Percentiles rank a stretch among this genome's conserved stretches.
These are phyloP conservation scores for Planoprotostelium fungivorum DNA, from an alignment of 78 protist genomes.

Conservation along the genomic window DNA sequence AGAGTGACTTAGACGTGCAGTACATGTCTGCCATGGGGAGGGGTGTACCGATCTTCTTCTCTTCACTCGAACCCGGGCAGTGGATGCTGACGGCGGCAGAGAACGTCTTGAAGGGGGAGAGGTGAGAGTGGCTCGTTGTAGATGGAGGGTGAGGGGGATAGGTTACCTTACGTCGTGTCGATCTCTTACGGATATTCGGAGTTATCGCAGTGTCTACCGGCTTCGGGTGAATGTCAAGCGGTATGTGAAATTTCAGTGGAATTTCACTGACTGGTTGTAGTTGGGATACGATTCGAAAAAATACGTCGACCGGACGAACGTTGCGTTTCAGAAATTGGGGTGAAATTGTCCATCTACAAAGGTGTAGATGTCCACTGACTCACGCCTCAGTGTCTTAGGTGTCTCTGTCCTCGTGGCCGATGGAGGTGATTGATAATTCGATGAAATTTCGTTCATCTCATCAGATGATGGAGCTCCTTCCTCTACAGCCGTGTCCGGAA, in stretches of 20 bases:
- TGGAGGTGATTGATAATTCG: conserved; percentile 15
- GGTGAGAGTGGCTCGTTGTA: background rate
- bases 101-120: background rate
- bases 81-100: background rate
- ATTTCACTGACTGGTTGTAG: conserved; percentile 10
- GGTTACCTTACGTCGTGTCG: conserved; percentile 30
- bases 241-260: background rate
- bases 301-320: conserved; percentile 40
- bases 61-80: background rate
- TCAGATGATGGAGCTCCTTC: conserved; percentile 69
- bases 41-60: background rate
- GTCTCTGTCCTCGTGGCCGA: conserved; percentile 42
- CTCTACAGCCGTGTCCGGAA: conserved; percentile 31
- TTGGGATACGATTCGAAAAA: conserved; percentile 7
- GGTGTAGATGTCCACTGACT: no score
- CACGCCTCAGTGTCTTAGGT: conserved; percentile 54
- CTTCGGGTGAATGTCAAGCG: background rate
- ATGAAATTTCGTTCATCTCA: background rate
- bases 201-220: conserved; percentile 37
- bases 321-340: conserved; percentile 43
- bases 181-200: conserved; percentile 57
- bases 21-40: conserved; percentile 4
- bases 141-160: background rate
- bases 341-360: background rate
- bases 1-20: conserved; percentile 49